Percentiles rank a stretch among this genome's conserved stretches.
Evolutionary conservation across 1,284 basidiomycete genomes (phyloP).

Genomic region (Grifola frondosa): DNA sequence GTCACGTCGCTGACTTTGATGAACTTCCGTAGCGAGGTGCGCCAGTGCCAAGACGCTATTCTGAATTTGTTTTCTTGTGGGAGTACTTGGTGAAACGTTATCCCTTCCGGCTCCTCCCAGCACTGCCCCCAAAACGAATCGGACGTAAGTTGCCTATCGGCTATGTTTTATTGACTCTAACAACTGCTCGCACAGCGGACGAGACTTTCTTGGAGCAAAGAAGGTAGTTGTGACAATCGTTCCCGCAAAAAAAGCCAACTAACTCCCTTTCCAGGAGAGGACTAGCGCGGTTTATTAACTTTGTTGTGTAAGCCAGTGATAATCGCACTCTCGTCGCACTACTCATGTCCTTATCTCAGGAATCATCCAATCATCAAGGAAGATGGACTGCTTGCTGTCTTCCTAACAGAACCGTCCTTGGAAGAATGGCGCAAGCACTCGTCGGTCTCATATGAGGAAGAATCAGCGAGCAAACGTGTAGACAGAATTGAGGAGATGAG

Average conservation of each 20-base stretch:
- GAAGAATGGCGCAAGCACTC: slow-evolving; percentile 84
- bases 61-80: slow-evolving; percentile 88
- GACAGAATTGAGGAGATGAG: slow-evolving; percentile 87
- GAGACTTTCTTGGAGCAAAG: slow-evolving; percentile 87
- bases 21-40: slow-evolving; percentile 47
- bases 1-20: neutral
- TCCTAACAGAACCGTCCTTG: slow-evolving; percentile 79
- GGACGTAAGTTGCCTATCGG: slow-evolving; percentile 61
- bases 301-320: slow-evolving; percentile 58
- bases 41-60: slow-evolving; percentile 77
- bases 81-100: slow-evolving; percentile 79
- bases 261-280: slow-evolving; percentile 56
- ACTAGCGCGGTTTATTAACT: slow-evolving; percentile 78
- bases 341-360: slow-evolving; percentile 37
- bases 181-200: slow-evolving; percentile 55
- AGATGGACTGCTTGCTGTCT: slow-evolving; percentile 79
- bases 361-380: slow-evolving; percentile 90
- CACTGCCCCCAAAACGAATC: slow-evolving; percentile 87
- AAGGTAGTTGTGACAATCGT: slow-evolving; percentile 43
- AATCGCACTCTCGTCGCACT: neutral
- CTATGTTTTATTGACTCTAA: slow-evolving; percentile 3
- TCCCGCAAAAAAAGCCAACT: too few species aligned
- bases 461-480: slow-evolving; percentile 77
- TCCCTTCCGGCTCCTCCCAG: slow-evolving; percentile 90
- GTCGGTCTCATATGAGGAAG: slow-evolving; percentile 78